These are phyloP conservation scores for Marasmius oreades DNA, from an alignment of 1,284 basidiomycete species.

Conservation along the genomic window DNA sequence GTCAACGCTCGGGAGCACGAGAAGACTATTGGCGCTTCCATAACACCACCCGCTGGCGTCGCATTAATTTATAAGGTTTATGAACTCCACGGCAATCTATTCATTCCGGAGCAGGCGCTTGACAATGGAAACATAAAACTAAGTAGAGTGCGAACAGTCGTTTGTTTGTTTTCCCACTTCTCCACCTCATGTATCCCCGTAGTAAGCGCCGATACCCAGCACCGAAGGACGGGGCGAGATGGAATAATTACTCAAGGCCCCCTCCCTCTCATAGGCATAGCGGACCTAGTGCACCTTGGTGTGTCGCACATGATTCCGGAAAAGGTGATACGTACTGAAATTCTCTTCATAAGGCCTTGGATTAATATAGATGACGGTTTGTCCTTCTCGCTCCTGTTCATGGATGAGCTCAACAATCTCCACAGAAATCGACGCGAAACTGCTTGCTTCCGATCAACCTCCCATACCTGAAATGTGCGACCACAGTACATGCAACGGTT, in stretches of 20 bases:
- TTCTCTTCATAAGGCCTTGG: background rate
- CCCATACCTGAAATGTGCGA: background rate
- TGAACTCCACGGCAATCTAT: background rate
- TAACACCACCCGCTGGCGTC: background rate
- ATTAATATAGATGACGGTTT: background rate
- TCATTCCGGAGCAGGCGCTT: background rate
- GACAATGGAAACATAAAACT: background rate
- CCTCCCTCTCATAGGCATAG: constrained; percentile 1
- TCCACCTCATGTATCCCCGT: background rate
- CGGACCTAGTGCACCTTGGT: constrained; percentile 1
- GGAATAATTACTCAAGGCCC: background rate
- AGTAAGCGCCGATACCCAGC: background rate
- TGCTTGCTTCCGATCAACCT: background rate
- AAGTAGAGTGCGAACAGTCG: background rate
- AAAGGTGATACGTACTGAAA: background rate
- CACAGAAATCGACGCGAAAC: background rate
- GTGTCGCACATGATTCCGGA: background rate
- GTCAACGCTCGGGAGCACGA: no score
- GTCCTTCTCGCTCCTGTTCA: background rate
- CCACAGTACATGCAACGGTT: background rate
- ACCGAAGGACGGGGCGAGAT: background rate
- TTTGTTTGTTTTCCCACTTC: background rate
- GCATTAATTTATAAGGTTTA: background rate
- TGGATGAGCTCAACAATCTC: background rate
- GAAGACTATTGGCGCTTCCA: no score